Conservation (phyloP, 1,284 basidiomycete genomes). For the Pseudozyma sp. region DNA sequence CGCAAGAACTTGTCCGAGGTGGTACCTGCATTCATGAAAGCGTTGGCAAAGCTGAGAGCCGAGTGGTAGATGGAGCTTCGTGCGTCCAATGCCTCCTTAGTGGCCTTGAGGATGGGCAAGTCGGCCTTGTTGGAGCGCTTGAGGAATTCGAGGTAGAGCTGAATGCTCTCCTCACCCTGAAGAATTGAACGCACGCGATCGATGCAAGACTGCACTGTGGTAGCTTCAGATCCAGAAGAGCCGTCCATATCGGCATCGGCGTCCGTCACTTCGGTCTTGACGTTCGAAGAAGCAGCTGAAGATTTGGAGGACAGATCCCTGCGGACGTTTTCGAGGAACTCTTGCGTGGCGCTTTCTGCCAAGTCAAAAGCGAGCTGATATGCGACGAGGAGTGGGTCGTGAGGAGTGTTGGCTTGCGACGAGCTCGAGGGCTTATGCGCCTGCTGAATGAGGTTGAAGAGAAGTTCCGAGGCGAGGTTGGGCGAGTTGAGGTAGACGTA, state of each 20-base stretch:
- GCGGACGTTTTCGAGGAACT: conserved; percentile 66
- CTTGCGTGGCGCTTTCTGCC: conserved; percentile 69
- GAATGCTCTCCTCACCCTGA: conserved; percentile 66
- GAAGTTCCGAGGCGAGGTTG: conserved; percentile 57
- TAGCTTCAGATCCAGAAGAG: conserved; percentile 24
- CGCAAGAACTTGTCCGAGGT: conserved; percentile 68
- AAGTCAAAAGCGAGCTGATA: conserved; percentile 68
- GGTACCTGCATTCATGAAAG: conserved; percentile 68
- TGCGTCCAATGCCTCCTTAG: conserved; percentile 67
- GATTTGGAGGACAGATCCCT: conserved; percentile 46
- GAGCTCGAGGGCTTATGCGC: conserved; percentile 58
- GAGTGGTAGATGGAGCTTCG: conserved; percentile 68
- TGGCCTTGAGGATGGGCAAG: conserved; percentile 64
- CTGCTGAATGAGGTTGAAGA: conserved; percentile 60
- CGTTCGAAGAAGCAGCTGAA: conserved; percentile 10
- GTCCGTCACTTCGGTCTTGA: conserved; percentile 30
- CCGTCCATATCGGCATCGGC: conserved; percentile 53
- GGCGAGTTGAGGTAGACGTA: conserved; percentile 68
- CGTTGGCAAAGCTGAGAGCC: conserved; percentile 67
- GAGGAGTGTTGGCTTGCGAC: conserved; percentile 56
- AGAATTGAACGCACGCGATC: conserved; percentile 62
- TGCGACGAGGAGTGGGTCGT: conserved; percentile 64
- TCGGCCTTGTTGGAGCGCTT: conserved; percentile 67
- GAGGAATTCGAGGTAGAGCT: conserved; percentile 68
- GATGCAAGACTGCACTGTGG: conserved; percentile 47